phyloP scores from a whole-genome alignment of 306 rosid genomes.

The Biancaea sappan region DNA sequence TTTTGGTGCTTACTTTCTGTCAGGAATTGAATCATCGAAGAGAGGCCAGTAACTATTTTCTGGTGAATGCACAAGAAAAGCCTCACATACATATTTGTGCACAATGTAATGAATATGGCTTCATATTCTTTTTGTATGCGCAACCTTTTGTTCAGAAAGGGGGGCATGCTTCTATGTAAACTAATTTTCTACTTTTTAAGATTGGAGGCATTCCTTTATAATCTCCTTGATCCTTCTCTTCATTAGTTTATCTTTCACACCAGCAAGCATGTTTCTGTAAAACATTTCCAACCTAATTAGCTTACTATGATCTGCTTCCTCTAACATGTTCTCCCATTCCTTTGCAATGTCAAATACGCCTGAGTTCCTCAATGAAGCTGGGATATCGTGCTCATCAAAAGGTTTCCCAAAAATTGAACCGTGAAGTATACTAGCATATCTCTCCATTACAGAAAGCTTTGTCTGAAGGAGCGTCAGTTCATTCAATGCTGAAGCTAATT shows the following conservation, averaged over 20 bases:
- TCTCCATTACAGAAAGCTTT: conserved; percentile 64
- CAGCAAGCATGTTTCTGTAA: conserved; percentile 44
- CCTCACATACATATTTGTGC: neutral
- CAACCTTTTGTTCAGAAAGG: neutral
- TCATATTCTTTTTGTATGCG: neutral
- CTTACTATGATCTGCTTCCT: conserved; percentile 60
- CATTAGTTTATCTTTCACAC: conserved; percentile 63
- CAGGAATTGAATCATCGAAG: neutral
- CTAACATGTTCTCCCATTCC: conserved; percentile 91
- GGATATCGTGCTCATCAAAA: conserved; percentile 71
- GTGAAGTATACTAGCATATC: conserved; percentile 77
- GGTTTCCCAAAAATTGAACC: conserved; percentile 81
- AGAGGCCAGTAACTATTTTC: neutral
- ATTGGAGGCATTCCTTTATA: conserved; percentile 62
- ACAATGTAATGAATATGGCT: neutral
- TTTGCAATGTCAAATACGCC: conserved; percentile 63
- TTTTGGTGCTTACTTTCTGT: neutral
- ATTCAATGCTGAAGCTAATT: conserved; percentile 51
- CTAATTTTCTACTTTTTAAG: conserved; percentile 23
- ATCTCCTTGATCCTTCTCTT: conserved; percentile 71
- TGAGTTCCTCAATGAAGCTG: conserved; percentile 51
- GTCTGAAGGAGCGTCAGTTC: conserved; percentile 67
- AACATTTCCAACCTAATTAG: conserved; percentile 69
- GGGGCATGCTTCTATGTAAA: neutral
- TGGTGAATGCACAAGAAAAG: neutral